Evolutionary conservation across 2,329 filamentous ascomycete species (phyloP), one percentile per base, ranked within the genome.

Genomic region (Teratosphaeria destructans): DNA sequence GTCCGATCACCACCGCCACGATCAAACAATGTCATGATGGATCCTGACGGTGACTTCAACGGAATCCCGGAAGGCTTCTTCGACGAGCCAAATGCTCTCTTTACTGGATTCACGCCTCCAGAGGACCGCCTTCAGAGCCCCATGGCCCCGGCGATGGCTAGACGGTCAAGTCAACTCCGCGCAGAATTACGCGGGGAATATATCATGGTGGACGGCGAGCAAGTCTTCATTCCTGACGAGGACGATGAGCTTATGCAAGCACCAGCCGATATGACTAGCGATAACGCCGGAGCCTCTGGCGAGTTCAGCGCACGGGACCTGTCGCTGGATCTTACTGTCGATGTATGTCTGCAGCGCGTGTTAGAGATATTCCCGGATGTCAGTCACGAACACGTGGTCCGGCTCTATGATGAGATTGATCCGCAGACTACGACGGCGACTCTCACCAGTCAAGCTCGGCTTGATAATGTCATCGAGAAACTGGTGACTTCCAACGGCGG

Each of bases 291-390:
- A 49, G n/a, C 19, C 19, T n/a, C 29, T 5, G 29, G 29, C 29
- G 29, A 32, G 29, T 32, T 11, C 5, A 6, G 10, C 19, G 43
- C 16, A 49, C 43, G 11, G 16, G 43, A 49, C 43, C 6, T 3
- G 4, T n/a, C 16, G 2, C 32, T 19, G 37, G 52, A 54, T 8
- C 57, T 66, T 27, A 67, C 65, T 14, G 59, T 55, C 12, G 68
- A 71, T 16, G 52, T 53, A 23, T 71, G 69, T 55, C 59, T 73
- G 26, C 58, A 64, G 29, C 64, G 58, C 11, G 63, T 73, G 23
- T 63, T 70, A 6, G 69, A 67, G 29, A 64, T 73, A 26, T 72
- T 73, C 43, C 72, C 71, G 29, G 70, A 73, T 47, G 64, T 73
- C 60, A 65, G 59, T 19, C 70, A 68, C 52, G 67, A 71, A 2